A percentile compares a stretch with the other conserved stretches of the same genome.
Conservation (phyloP, 1,139 yeast genomes). For the Williopsis jadinii region DNA sequence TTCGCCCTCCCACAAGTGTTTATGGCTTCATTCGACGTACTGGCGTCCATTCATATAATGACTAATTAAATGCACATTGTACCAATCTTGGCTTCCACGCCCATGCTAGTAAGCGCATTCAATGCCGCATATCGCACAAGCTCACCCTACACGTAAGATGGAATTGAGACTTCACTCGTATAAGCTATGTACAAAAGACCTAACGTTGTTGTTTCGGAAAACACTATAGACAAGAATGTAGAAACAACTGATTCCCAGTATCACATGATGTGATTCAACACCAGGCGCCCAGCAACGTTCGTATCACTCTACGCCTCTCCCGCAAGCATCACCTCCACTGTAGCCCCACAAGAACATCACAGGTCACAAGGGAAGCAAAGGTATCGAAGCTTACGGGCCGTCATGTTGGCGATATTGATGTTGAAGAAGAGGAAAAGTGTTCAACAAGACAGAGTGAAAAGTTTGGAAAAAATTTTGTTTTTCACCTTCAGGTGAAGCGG, state of each 20-base stretch:
- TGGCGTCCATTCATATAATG: too few relatives aligned
- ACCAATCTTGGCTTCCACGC: too few relatives aligned
- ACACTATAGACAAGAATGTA: conserved; percentile 16
- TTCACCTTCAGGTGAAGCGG: not conserved
- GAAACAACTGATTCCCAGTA: conserved; percentile 38
- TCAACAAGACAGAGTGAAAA: conserved; percentile 2
- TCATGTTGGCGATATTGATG: conserved; percentile 12
- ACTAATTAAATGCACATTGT: too few relatives aligned
- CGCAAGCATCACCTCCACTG: conserved; percentile 3
- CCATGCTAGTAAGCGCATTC: too few relatives aligned
- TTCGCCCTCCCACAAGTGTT: too few relatives aligned
- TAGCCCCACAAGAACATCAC: not conserved
- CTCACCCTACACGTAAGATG: too few relatives aligned
- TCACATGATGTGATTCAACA: conserved; percentile 29
- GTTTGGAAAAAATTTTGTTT: not conserved
- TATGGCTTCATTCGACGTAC: too few relatives aligned
- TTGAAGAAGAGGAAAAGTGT: conserved; percentile 3
- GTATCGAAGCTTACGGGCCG: conserved; percentile 3
- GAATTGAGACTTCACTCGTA: too few relatives aligned
- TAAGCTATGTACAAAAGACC: not conserved
- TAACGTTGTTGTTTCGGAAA: not conserved
- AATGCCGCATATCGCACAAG: too few relatives aligned
- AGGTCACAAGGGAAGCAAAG: conserved; percentile 2
- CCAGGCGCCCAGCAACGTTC: conserved; percentile 40
- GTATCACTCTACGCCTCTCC: conserved; percentile 26